Base-by-base conservation (phyloP, 768 basidiomycete genomes). In the Kwoniella europaea region DNA sequence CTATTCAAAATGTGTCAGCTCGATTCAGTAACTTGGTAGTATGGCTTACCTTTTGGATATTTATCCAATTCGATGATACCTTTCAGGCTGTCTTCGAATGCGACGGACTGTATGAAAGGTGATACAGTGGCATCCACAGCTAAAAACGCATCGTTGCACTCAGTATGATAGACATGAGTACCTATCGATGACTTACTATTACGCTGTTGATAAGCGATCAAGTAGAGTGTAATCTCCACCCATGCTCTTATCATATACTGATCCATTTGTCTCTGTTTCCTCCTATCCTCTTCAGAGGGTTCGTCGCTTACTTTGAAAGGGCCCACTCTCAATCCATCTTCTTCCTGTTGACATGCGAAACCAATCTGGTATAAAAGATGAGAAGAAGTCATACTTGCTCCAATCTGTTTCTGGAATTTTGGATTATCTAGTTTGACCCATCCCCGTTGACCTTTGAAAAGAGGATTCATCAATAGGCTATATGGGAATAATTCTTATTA, bases 391-490 rank as follows among this genome's bases (percentile, higher is more conserved):
- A 75, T 27, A 43, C 59, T 69, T 16, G 67, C 62, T 10, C 79
- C 79, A 2, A 78, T 67, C 24, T 71, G 56, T 12, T 59, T 63
- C 52, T 70, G 58, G 60, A 76, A 81, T 46, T 57, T 63, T 9
- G 53, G 65, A 65, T 78, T 79, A 20, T 71, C 67, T 18, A 81
- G 61, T 20, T 63, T 72, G 43, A 81, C 74, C 77, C 77, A 81
- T 10, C 79, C 77, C 57, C 76, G 35, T 46, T 81, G 77, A 53
- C 73, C 74, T 50, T 76, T 78, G 70, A 81, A 79, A 0, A 78
- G 57, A 9, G 79, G 75, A 59, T 81, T 81, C 18, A 60, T 54
- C 1, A 80, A 72, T 10, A 80, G 67, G 5, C 79, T 80, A 41
- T n/a, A 22, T 22, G 20, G 54, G 3, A 22, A 55, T 12, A 24